Base-by-base conservation (phyloP, 768 basidiomycete species). In the Crepidotus variabilis region DNA sequence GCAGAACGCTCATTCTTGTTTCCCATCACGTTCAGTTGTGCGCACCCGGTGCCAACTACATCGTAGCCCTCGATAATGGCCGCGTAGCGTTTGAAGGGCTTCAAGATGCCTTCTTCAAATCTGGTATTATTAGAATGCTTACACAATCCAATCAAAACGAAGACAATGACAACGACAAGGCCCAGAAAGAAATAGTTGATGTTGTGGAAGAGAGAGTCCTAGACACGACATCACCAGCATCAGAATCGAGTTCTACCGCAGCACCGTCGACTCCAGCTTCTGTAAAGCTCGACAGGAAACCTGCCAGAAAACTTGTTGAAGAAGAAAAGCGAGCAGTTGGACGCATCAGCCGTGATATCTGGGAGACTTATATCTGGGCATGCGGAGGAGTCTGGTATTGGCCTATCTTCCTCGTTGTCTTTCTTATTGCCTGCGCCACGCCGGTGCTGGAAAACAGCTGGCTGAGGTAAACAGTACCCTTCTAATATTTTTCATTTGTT, bases 21-120 rank as follows among this genome's bases (percentile, higher is more conserved):
- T 97, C 95, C 2, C 96, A 99, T 65, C 94, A 96, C 65, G 90
- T 97, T 33, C 90, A 94, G 65, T 78, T 98, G 3, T 94, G 92
- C 64, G 80, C 85, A 2, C 84, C 90, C 1, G 88, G 83, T 28
- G 92, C 95, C 1, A 75, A 72, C 22, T 94, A 92, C 69, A 78
- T 98, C 61, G 89, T 96, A 36, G 86, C 88, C 13, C 77, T 94
- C 24, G 90, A 93, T 63, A 86, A 90, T 63, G 92, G 91, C 28
- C 82, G 83, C n/a, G 79, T 94, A 13, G 73, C 81, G 47, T 96
- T 87, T 70, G 77, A 85, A 56, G 94, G 94, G 32, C 76, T 77
- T 58, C 69, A 74, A 33, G 78, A 84, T 6, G 75, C 70, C 2
- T 94, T 95, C 74, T 73, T 82, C 47, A 68, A 65, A n/a, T 91